A percentile compares a stretch with the other conserved stretches of the same genome.
Evolutionary conservation across 345 rosid genomes (phyloP).

Genomic region (Theobroma cacao): DNA sequence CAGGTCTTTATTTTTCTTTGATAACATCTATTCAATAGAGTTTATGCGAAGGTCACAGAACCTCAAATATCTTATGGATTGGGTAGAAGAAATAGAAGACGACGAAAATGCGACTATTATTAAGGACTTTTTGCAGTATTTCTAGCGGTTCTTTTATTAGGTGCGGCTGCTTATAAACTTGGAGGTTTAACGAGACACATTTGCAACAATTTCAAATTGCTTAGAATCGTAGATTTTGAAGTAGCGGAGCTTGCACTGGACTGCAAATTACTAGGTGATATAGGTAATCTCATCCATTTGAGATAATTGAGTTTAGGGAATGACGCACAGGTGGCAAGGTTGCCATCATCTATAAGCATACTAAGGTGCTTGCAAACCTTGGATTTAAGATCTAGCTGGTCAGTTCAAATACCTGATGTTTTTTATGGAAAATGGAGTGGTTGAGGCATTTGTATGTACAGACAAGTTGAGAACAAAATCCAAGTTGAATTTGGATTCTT

Average conservation of each 20-base stretch:
- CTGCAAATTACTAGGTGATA: conserved; percentile 9
- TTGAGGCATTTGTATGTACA: conserved; percentile 12
- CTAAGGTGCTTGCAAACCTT: conserved; percentile 29
- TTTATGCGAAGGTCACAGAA: too few relatives aligned
- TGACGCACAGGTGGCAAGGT: not conserved
- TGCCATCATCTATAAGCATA: conserved; percentile 28
- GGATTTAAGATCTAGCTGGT: too few relatives aligned
- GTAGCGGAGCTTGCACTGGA: not conserved
- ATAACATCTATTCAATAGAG: too few relatives aligned
- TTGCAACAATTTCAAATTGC: conserved; percentile 1
- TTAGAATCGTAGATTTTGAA: conserved; percentile 34
- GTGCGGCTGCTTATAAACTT: too few relatives aligned
- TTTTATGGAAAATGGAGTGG: not conserved
- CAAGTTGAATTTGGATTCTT: not conserved
- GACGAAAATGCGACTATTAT: too few relatives aligned
- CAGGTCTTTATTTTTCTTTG: conserved; percentile 32
- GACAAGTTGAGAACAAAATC: not conserved
- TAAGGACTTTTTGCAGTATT: too few relatives aligned
- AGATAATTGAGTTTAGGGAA: conserved; percentile 25
- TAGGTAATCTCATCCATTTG: conserved; percentile 37
- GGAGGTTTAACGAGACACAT: not conserved
- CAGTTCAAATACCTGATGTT: not conserved
- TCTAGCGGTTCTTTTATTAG: too few relatives aligned
- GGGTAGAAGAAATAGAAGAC: too few relatives aligned
- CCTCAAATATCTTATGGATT: too few relatives aligned